Conservation (phyloP, 2,329 filamentous ascomycete genomes). For the Aspergillus candidus region DNA sequence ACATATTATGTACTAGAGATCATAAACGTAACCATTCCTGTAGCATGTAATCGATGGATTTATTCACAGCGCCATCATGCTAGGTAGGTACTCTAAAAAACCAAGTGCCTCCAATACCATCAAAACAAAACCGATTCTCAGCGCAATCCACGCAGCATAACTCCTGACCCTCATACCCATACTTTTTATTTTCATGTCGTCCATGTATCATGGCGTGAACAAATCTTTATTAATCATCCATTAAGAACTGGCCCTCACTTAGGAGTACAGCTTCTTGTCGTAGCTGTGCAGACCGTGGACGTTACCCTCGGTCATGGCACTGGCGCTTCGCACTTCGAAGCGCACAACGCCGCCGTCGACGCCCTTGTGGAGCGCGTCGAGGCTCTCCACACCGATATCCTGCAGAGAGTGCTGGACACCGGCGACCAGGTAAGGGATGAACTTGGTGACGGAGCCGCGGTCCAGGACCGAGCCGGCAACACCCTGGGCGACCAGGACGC, state of each 20-base stretch:
- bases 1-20: too few relatives aligned
- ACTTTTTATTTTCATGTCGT: constrained; percentile 27
- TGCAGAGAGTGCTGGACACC: constrained; percentile 97
- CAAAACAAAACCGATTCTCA: constrained; percentile 9
- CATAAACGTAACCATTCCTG: too few relatives aligned
- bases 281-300: constrained; percentile 96
- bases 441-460: constrained; percentile 77
- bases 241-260: constrained; percentile 26
- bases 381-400: constrained; percentile 81
- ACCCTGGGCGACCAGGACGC: constrained; percentile 91
- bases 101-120: too few relatives aligned
- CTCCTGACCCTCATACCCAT: constrained; percentile 28
- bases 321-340: constrained; percentile 91
- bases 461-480: constrained; percentile 66
- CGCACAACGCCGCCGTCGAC: constrained; percentile 70
- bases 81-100: too few relatives aligned
- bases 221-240: constrained; percentile 13
- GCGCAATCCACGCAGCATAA: constrained; percentile 23
- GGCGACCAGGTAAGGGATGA: constrained; percentile 89
- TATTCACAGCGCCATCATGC: background rate
- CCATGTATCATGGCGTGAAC: constrained; percentile 24
- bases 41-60: background rate
- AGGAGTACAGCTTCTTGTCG: constrained; percentile 99
- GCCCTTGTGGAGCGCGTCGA: constrained; percentile 67
- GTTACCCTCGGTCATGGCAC: constrained; percentile 91